Base-by-base conservation (phyloP, 1,284 basidiomycete genomes). In the Ganoderma lingzhi region DNA sequence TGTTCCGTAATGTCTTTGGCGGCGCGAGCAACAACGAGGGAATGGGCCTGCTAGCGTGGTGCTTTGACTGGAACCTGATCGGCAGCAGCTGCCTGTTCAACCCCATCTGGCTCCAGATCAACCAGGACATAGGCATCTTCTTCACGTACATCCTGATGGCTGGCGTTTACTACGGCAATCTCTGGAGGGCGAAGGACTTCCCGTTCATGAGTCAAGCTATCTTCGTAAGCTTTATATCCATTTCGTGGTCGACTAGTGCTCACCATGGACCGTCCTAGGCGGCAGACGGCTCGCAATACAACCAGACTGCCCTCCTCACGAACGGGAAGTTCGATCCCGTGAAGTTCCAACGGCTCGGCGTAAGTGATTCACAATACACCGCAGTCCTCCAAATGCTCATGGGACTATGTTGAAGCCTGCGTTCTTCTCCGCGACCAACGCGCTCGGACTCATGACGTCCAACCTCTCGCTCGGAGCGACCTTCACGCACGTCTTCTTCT, bases 1-100 rank as follows among this genome's bases (percentile, higher is more conserved):
- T 84, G 32, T 84, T 90, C 75, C 85, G 88, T 1, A 84, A 84
- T 41, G 76, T 91, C 2, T 90, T 91, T 65, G 89, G 89, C 56
- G 88, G 89, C 32, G 86, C 83, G 3, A 86, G 87, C 71, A 88
- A 88, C 70, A 89, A 91, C 69, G 86, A 90, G 76, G 87, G 86
- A 19, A 81, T 88, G 32, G 86, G 85, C 9, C 70, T 88, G 41
- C 75, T 87, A 32, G 82, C 85, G 6, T 75, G 89, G 69, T 87
- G 83, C 72, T 83, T 90, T 58, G 88, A 91, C 76, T 91, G 89
- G 88, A 80, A 79, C 71, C 67, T 78, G 17, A 80, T 80, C 65
- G 76, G 76, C 53, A 77, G 76, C 55, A 56, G 64, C 55, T 79
- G 76, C 63, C 69, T 79, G 37, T 80, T 76, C 74, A 74, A 70